Base-by-base conservation (phyloP, 2,329 filamentous ascomycete species). In the Cryphonectria japonica region DNA sequence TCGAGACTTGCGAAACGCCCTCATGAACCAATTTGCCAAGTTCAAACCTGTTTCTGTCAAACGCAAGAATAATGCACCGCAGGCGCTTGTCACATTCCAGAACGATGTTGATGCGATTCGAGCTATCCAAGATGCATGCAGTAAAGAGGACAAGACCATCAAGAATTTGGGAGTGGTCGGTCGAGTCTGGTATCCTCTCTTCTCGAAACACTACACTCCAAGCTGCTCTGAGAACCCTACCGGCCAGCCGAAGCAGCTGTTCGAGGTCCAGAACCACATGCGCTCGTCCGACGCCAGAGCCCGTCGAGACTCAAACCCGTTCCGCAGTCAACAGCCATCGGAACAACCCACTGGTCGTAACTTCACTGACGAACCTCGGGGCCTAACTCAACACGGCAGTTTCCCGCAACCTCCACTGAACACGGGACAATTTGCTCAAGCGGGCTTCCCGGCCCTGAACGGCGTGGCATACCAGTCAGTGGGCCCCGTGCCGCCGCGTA, bases 121-220 rank as follows among this genome's bases (percentile, higher is more conserved):
- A n/a, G 68, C 68, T 2, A 34, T 72, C 19, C 60, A 61, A 46
- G 59, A 52, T 50, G 39, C 52, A 32, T 46, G n/a, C 26, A 26
- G 26, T 6, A 34, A 66, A 4, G 19, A 39, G 43, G 41, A 59
- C 16, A 66, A 26, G 39, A 16, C 39, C 9, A 69, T 71, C 41
- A 54, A 54, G n/a, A 52, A 46, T 26, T 11, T 71, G 32, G 26
- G 22, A 11, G 32, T 11, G 1, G 26, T 22, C 6, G 29, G 29
- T 22, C 50, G n/a, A 8, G 22, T 70, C 29, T 72, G 71, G 71
- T 72, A 72, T 60, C 65, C 71, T 50, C 50, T 46, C 16, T 71
- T 32, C 54, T 72, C 71, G n/a, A 72, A 67, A 37, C 71, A 72
- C 61, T 71, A 66, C 29, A 62, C 34, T 32, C 16, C n/a, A n/a